Conservation (phyloP, 768 basidiomycete species). For the Basidioascus undulatus region DNA sequence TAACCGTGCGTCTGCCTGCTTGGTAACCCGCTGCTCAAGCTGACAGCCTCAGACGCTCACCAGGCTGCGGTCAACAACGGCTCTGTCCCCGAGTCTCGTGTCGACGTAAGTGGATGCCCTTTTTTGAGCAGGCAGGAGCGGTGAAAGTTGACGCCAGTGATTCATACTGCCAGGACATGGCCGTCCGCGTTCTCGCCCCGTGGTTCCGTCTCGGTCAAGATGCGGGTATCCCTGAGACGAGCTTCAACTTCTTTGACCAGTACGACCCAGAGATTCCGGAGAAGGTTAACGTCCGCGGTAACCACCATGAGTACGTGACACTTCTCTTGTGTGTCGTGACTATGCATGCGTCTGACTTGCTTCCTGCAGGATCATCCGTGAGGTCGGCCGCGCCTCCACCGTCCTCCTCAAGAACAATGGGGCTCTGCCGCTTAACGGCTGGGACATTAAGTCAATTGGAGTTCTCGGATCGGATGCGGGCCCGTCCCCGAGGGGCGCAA, state of each 20-base stretch:
- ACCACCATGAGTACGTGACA: background rate
- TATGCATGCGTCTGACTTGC: background rate
- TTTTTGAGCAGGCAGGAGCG: too few relatives aligned
- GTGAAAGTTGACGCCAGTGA: too few relatives aligned
- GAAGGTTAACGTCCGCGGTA: too few relatives aligned
- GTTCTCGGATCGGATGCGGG: conserved; percentile 36
- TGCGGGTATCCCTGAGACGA: conserved; percentile 28
- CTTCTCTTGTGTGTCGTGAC: background rate
- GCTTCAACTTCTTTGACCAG: background rate
- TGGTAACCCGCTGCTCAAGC: too few relatives aligned
- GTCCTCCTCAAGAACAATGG: conserved; percentile 53
- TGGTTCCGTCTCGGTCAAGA: conserved; percentile 25
- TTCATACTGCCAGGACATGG: conserved; percentile 42
- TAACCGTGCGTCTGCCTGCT: too few relatives aligned
- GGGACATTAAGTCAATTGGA: conserved; percentile 24
- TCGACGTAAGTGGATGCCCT: conserved; percentile 29
- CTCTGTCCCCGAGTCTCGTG: conserved; percentile 36
- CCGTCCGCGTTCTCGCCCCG: conserved; percentile 37
- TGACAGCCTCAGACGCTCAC: too few relatives aligned
- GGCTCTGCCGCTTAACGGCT: conserved; percentile 26
- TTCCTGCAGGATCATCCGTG: conserved; percentile 27
- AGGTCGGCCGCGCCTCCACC: conserved; percentile 47
- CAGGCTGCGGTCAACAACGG: conserved; percentile 50
- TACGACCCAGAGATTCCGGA: too few relatives aligned
- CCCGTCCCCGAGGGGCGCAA: conserved; percentile 41